Evolutionary conservation across 2,329 filamentous ascomycete species (phyloP).

Genomic region (Fusarium austroafricanum): DNA sequence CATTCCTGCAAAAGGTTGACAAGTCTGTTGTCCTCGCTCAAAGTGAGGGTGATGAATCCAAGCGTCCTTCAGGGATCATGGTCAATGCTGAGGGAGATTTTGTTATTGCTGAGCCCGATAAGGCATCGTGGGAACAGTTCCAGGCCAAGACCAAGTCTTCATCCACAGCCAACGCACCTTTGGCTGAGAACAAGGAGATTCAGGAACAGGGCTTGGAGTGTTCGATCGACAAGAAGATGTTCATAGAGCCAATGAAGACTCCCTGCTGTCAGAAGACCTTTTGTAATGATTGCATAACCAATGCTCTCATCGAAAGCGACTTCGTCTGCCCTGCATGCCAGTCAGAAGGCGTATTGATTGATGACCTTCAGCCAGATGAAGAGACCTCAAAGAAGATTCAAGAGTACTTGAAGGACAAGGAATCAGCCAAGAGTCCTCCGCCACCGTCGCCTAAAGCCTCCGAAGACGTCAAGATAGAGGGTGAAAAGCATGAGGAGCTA

Average conservation of each 20-base stretch:
- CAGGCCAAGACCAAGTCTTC: slow-evolving; percentile 94
- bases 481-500: slow-evolving; percentile 40
- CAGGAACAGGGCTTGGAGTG: slow-evolving; percentile 91
- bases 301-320: slow-evolving; percentile 98
- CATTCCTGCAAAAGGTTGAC: slow-evolving; percentile 94
- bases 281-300: slow-evolving; percentile 99
- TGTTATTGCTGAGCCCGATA: slow-evolving; percentile 95
- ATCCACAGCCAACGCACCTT: slow-evolving; percentile 81
- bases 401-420: slow-evolving; percentile 73
- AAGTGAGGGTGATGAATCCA: slow-evolving; percentile 82
- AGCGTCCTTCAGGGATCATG: slow-evolving; percentile 91
- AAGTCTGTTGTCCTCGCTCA: slow-evolving; percentile 82
- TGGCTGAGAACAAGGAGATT: slow-evolving; percentile 84
- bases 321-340: slow-evolving; percentile 94
- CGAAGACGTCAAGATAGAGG: slow-evolving; percentile 35
- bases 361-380: slow-evolving; percentile 87
- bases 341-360: slow-evolving; percentile 90
- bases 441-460: slow-evolving; percentile 49
- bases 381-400: slow-evolving; percentile 83
- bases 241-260: slow-evolving; percentile 98
- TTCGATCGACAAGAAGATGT: slow-evolving; percentile 96
- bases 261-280: slow-evolving; percentile 98
- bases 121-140: slow-evolving; percentile 95
- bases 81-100: slow-evolving; percentile 97
- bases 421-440: slow-evolving; percentile 58